Evolutionary conservation across 2,329 filamentous ascomycete genomes (phyloP), one percentile per base, ranked within the genome.

Genomic region (Xylariomycetidae sp.): DNA sequence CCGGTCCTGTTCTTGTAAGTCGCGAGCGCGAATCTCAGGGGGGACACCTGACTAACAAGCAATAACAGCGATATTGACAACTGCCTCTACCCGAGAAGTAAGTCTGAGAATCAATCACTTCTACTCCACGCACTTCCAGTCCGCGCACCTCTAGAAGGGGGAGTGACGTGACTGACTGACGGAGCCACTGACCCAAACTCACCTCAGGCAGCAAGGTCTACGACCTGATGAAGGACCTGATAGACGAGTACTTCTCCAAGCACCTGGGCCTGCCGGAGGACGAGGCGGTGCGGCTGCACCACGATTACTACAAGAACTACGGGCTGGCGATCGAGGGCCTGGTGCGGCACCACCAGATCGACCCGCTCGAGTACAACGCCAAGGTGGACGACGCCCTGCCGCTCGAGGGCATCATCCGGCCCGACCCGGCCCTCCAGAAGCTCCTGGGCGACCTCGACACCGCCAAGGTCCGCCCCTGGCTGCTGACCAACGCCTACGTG

Each of bases 11-110:
- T 69, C 48, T 69, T 69, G 66, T 68, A 38, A 58, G 63, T 45
- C 8, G 20, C 16, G 6, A n/a, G n/a, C n/a, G n/a, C n/a, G n/a
- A n/a, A n/a, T n/a, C n/a, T n/a, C n/a, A n/a, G n/a, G n/a, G n/a
- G n/a, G n/a, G n/a, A n/a, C n/a, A n/a, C n/a, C n/a, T n/a, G n/a
- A n/a, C n/a, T n/a, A n/a, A n/a, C n/a, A n/a, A n/a, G n/a, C n/a
- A n/a, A n/a, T 58, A 80, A 77, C 61, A 97, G 96, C 56, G 92
- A 98, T 58, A 97, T 98, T 55, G 92, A 98, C 70, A 98, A 98
- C 57, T 98, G 94, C 63, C 77, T 97, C 36, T 97, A 96, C 54
- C 80, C 89, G 1, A 88, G 83, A 63, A 89, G 86, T 88, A 55
- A 62, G 74, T 57, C 27, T 33, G n/a, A n/a, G n/a, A n/a, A n/a